Conservation (phyloP, 2,329 filamentous ascomycete genomes). For the Ceratocystis alfenasii region DNA sequence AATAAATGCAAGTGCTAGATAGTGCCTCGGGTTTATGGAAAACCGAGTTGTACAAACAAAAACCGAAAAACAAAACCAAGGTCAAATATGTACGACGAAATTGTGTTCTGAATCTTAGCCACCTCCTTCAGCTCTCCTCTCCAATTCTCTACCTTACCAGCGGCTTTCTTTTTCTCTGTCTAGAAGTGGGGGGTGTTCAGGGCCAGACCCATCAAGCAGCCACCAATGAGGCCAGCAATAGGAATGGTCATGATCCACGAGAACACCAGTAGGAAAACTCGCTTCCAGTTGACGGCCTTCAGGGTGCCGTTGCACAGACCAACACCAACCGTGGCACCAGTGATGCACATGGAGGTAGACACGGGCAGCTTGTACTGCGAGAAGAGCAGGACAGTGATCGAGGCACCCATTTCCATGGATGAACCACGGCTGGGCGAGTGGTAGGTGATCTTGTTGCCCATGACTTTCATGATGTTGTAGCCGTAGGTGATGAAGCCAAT, state of each 20-base stretch:
- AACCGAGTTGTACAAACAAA: not conserved
- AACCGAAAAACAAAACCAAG: not conserved
- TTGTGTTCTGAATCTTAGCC: not conserved
- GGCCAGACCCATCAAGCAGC: slow-evolving; percentile 32
- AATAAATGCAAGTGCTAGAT: not conserved
- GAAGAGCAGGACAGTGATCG: slow-evolving; percentile 64
- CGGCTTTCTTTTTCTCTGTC: not conserved
- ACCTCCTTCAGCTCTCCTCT: not conserved
- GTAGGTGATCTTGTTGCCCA: slow-evolving; percentile 72
- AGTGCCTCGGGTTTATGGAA: not conserved
- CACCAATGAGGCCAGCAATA: slow-evolving; percentile 34
- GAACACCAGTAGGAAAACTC: slow-evolving; percentile 53
- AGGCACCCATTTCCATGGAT: slow-evolving; percentile 71
- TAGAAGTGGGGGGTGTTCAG: slow-evolving; percentile 31
- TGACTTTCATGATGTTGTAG: slow-evolving; percentile 79
- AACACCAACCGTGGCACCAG: slow-evolving; percentile 65
- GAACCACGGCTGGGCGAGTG: slow-evolving; percentile 46
- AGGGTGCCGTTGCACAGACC: slow-evolving; percentile 62
- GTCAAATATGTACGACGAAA: slow-evolving; percentile 1
- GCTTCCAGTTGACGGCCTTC: slow-evolving; percentile 65
- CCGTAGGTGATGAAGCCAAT: slow-evolving; percentile 61
- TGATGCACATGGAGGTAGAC: slow-evolving; percentile 70
- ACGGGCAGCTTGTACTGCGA: slow-evolving; percentile 65
- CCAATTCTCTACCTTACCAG: not conserved
- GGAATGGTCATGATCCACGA: slow-evolving; percentile 45